Percentiles rank a stretch among this genome's conserved stretches.
Conservation (phyloP, 306 rosid genomes). For the Quercus berberidifolia region DNA sequence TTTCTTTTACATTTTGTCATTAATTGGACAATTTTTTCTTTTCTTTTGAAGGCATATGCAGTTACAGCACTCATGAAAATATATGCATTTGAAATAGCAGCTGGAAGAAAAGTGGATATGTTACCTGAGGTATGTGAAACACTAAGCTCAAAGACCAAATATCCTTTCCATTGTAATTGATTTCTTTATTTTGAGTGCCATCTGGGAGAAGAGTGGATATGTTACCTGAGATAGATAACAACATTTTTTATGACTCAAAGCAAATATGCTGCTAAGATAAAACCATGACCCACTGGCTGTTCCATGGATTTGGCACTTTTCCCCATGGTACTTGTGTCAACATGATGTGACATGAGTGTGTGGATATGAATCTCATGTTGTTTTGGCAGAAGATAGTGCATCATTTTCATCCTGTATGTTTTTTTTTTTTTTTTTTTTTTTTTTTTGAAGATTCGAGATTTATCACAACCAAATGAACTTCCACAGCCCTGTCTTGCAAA, state of each 20-base stretch:
- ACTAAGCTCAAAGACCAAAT: background rate
- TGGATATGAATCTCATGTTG: background rate
- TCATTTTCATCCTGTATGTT: background rate
- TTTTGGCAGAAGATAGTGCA: background rate
- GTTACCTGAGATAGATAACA: no score
- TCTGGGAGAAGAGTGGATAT: no score
- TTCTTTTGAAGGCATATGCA: conserved; percentile 74
- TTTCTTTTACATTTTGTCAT: background rate
- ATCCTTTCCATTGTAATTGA: conserved; percentile 1
- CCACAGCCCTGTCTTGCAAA: background rate
- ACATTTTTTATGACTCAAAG: background rate
- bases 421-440: background rate
- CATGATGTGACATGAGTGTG: background rate
- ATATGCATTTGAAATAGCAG: conserved; percentile 77
- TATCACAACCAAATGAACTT: background rate
- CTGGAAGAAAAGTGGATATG: conserved; percentile 73
- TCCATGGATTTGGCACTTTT: background rate
- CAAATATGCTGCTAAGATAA: background rate
- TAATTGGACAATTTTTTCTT: conserved; percentile 19
- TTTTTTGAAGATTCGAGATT: background rate
- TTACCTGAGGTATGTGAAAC: conserved; percentile 71
- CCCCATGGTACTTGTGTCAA: background rate
- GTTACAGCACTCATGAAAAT: conserved; percentile 81
- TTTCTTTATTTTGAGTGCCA: conserved; percentile 10
- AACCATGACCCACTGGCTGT: background rate